Evolutionary conservation across 768 basidiomycete species (phyloP).

Genomic region (Neoboletus brunneissimus): DNA sequence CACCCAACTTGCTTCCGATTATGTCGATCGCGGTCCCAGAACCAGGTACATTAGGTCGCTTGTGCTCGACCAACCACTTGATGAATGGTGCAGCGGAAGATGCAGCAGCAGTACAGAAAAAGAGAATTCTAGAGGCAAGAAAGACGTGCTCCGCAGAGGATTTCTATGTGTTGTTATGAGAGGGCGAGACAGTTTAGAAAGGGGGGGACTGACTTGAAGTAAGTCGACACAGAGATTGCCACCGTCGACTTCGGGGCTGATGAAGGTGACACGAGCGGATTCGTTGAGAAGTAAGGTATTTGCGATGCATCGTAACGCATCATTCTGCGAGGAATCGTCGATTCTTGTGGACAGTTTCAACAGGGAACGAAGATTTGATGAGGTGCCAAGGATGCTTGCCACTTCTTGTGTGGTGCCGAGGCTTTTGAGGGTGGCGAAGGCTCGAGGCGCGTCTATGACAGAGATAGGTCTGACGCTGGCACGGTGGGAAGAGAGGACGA

Average conservation of each 20-base stretch:
- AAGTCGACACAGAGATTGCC: slow-evolving; percentile 53
- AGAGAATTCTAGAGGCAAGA: slow-evolving; percentile 72
- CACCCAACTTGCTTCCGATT: slow-evolving; percentile 58
- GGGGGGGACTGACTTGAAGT: slow-evolving; percentile 48
- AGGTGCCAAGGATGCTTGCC: slow-evolving; percentile 55
- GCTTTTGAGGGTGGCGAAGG: slow-evolving; percentile 69
- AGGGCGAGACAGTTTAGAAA: slow-evolving; percentile 14
- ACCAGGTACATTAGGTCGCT: slow-evolving; percentile 43
- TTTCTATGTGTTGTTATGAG: slow-evolving; percentile 45
- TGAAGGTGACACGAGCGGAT: slow-evolving; percentile 53
- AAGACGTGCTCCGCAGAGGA: slow-evolving; percentile 65
- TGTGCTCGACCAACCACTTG: slow-evolving; percentile 61
- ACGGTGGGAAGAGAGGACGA: slow-evolving; percentile 9
- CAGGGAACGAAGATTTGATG: slow-evolving; percentile 56
- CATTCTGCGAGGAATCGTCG: slow-evolving; percentile 57
- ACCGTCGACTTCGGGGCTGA: slow-evolving; percentile 59
- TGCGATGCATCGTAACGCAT: slow-evolving; percentile 74
- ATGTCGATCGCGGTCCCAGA: slow-evolving; percentile 57
- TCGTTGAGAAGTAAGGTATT: slow-evolving; percentile 76
- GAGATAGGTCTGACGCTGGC: background rate
- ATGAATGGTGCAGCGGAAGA: slow-evolving; percentile 46
- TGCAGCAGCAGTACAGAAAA: slow-evolving; percentile 61
- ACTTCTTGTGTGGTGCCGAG: slow-evolving; percentile 70
- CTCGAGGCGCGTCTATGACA: slow-evolving; percentile 58
- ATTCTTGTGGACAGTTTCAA: slow-evolving; percentile 49